Percentiles rank a stretch among this genome's conserved stretches.
phyloP scores from a whole-genome alignment of 305 asterid species.

The Fraxinus albicans region DNA sequence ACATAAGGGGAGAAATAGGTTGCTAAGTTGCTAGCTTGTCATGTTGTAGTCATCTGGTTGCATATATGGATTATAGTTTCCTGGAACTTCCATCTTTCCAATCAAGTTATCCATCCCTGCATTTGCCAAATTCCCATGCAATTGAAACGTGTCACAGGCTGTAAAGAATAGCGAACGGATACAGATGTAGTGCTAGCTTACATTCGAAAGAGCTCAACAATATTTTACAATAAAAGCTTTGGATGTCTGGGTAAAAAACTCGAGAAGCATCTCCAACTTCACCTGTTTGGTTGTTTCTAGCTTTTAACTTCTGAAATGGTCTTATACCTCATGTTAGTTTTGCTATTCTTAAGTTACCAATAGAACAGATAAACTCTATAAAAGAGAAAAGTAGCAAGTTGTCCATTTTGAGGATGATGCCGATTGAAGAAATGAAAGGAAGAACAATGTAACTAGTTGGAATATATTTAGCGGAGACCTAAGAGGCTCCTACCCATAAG shows the following conservation, averaged over 20 bases:
- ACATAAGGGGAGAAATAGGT: slow-evolving; percentile 15
- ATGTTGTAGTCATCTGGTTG: slow-evolving; percentile 74
- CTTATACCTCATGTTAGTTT: neutral
- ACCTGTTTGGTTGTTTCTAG: neutral
- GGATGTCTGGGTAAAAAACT: neutral
- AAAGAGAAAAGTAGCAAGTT: neutral
- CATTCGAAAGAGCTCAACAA: neutral
- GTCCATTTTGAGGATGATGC: neutral
- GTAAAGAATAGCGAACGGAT: neutral
- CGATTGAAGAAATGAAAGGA: neutral
- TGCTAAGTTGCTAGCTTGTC: slow-evolving; percentile 42
- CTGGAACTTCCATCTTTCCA: slow-evolving; percentile 82
- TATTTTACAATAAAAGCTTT: neutral
- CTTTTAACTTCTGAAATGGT: neutral
- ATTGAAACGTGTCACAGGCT: neutral
- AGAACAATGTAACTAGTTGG: neutral
- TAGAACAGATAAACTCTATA: neutral
- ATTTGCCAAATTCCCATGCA: slow-evolving; percentile 10
- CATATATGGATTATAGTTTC: slow-evolving; percentile 70
- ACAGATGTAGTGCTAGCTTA: neutral
- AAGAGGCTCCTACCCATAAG: neutral
- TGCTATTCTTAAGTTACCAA: neutral
- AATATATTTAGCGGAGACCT: neutral
- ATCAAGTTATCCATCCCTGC: slow-evolving; percentile 84
- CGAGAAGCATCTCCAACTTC: neutral